A percentile compares a stretch with the other conserved stretches of the same genome.
Conservation (phyloP, 2,329 filamentous ascomycete species). For the Hypomyces perniciosus region DNA sequence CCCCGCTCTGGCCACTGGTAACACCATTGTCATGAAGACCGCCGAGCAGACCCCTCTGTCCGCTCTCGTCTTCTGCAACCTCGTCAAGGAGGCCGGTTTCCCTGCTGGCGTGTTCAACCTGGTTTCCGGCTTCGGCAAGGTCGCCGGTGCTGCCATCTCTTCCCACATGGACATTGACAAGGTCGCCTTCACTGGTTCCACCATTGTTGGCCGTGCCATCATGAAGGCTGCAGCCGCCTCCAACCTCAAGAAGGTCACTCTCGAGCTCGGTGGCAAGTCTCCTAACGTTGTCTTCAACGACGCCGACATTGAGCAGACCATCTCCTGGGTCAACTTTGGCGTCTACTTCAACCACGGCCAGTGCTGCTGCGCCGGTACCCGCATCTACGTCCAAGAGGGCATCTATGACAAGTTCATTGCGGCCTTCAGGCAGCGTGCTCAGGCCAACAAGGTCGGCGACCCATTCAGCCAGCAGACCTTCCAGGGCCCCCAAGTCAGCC, state of each 20-base stretch:
- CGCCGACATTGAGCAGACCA: conserved; percentile 69
- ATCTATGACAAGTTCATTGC: conserved; percentile 84
- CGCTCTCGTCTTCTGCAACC: conserved; percentile 10
- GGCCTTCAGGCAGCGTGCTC: conserved; percentile 71
- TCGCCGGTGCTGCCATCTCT: conserved; percentile 69
- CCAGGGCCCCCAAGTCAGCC: conserved; percentile 82
- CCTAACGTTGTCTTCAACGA: conserved; percentile 77
- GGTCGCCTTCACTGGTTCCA: conserved; percentile 77
- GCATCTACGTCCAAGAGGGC: conserved; percentile 78
- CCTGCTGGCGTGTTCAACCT: conserved; percentile 73
- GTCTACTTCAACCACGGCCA: conserved; percentile 63
- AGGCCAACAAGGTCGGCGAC: conserved; percentile 73
- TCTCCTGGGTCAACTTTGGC: conserved; percentile 70
- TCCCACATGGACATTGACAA: conserved; percentile 78
- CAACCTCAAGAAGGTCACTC: conserved; percentile 77
- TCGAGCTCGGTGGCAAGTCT: conserved; percentile 75
- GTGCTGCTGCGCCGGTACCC: conserved; percentile 69
- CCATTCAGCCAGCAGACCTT: conserved; percentile 74
- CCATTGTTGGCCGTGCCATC: conserved; percentile 64
- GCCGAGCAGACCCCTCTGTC: conserved; percentile 32
- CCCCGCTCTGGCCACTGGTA: conserved; percentile 66
- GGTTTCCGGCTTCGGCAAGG: conserved; percentile 70
- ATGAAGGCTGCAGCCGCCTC: conserved; percentile 74
- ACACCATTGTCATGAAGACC: conserved; percentile 67
- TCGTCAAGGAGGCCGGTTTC: conserved; percentile 66